Base-by-base conservation (phyloP, 306 rosid species). In the Sicyos baderoa region DNA sequence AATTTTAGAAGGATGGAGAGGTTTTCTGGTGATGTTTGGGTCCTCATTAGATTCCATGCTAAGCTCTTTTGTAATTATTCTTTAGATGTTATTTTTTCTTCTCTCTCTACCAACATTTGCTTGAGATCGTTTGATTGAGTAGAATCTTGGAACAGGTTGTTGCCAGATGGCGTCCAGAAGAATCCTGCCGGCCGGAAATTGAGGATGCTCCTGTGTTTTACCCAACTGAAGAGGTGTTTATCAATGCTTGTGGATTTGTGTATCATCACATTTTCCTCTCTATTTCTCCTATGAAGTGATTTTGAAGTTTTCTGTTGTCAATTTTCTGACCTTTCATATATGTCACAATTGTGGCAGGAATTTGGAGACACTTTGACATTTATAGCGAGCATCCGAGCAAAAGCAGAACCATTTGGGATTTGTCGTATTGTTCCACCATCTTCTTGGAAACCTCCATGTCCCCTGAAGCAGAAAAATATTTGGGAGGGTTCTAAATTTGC, bases 371-470 rank as follows among this genome's bases (percentile, higher is more conserved):
- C 97, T 70, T 72, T 94, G 84, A 85, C 78, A 67, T 94, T 88
- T 75, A 90, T 94, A 78, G 88, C 96, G 1, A 90, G 89, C 77
- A 90, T 93, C 71, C 94, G 96, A 66, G 22, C 72, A 55, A 82
- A 74, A 76, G 99, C 96, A 59, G 97, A 93, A 76, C 86, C 90
- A 54, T 88, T 85, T 74, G 99, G 99, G 79, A 86, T 93, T 73
- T 93, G 99, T 74, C 95, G 97, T 74, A 90, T 93, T 79, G 99
- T 93, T 65, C 99, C 99, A 58, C 99, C 99, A 1, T 59, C 87
- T 48, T 94, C 96, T 68, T 94, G 99, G 99, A 94, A 85, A 76
- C 97, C 99, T 59, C 91, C 96, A 29, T 90, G 96, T 75, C 90
- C 91, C 70, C 95, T 94, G 67, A 88, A 79, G 87, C 88, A 84